Base-by-base conservation (phyloP, 2,329 filamentous ascomycete species). In the Neofusicoccum cordaticola region DNA sequence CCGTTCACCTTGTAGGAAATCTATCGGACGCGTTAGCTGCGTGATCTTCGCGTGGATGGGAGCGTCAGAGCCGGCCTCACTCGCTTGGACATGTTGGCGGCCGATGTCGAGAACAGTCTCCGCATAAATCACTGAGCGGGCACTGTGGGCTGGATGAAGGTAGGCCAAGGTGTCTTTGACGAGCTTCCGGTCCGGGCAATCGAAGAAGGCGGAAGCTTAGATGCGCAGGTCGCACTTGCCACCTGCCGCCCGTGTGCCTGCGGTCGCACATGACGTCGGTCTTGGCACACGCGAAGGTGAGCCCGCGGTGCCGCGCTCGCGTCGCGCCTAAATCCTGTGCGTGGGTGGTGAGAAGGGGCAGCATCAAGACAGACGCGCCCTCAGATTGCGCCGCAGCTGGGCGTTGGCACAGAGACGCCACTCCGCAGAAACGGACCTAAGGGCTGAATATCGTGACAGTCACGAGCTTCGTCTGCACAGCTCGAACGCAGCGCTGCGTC, bases 1-100 rank as follows among this genome's bases (percentile, higher is more conserved):
- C 81, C 81, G 27, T 78, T 71, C 66, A 83, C 81, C 66, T 75
- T 80, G 77, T 78, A 83, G 9, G 75, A 76, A 65, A 83, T 82
- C 81, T 82, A 66, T 27, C 31, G 63, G 45, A 27, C 9, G 41
- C 39, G 50, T 47, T 48, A 47, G 62, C 35, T 41, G 22, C n/a
- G 27, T 47, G 27, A 44, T 45, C 37, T 41, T n/a, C 22, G 13
- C 11, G 45, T 39, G 45, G 45, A 35, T 19, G 31, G 42, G 17
- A 11, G n/a, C 11, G 3, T n/a, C 47, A 31, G 34, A 41, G 51
- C 11, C 15, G 7, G 9, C 12, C 53, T n/a, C 22, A 61, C 57
- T 44, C 57, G 51, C 48, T 65, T 62, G 53, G 63, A 62, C 63
- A 65, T 65, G 17, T 17, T 65, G 45, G 13, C 35, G 31, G 62